These are phyloP conservation scores for Claviceps capensis DNA, from an alignment of 2,329 filamentous ascomycete species.

Conservation along the genomic window DNA sequence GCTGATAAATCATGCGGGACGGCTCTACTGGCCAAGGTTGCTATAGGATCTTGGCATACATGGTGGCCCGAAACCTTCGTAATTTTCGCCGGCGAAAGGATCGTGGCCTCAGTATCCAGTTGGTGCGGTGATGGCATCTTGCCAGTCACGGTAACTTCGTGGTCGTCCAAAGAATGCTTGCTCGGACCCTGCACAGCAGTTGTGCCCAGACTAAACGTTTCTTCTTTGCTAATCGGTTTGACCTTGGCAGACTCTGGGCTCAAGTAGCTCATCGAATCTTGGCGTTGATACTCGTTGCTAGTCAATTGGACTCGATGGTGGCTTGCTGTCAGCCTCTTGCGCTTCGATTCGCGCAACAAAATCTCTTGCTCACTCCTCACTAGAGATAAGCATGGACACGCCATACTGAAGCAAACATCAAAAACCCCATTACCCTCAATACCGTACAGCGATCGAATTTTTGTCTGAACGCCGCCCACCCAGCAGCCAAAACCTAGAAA, in stretches of 20 bases:
- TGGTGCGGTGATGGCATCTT: conserved; percentile 1
- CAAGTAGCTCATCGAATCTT: conserved; percentile 12
- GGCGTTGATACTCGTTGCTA: conserved; percentile 10
- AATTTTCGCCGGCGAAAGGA: neutral
- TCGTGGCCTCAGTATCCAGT: conserved; percentile 4
- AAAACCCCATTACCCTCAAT: conserved; percentile 13
- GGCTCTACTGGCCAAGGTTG: neutral
- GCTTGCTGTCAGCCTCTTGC: conserved; percentile 4
- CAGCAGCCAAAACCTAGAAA: conserved; percentile 18
- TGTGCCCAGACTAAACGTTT: neutral
- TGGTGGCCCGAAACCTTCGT: conserved; percentile 2
- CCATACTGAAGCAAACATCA: conserved; percentile 16
- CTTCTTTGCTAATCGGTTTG: neutral
- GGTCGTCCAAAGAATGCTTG: conserved; percentile 5
- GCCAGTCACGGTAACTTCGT: conserved; percentile 4
- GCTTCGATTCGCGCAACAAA: conserved; percentile 13
- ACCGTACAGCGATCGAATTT: conserved; percentile 19
- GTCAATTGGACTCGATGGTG: conserved; percentile 3
- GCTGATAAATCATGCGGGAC: conserved; percentile 2
- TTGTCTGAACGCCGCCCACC: conserved; percentile 16
- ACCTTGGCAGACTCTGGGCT: conserved; percentile 5
- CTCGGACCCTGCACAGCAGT: neutral
- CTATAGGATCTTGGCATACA: conserved; percentile 4
- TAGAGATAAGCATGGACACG: conserved; percentile 15
- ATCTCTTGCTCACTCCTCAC: conserved; percentile 20